These are phyloP conservation scores for Pinus taeda DNA, from an alignment of 75 land plant species.

Conservation along the genomic window DNA sequence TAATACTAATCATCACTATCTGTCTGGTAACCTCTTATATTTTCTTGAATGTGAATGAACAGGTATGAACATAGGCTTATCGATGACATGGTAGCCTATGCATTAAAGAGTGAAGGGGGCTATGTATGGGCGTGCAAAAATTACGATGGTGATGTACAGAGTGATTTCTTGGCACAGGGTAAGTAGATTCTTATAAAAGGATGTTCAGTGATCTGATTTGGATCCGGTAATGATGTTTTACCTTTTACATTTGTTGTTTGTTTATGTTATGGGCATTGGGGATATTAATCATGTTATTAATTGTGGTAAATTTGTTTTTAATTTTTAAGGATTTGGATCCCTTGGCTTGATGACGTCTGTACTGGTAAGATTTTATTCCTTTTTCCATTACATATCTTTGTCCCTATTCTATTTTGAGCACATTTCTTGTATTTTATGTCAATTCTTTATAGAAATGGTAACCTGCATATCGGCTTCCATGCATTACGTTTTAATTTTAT, in stretches of 20 bases:
- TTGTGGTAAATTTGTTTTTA: conserved; percentile 1
- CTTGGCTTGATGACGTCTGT: conserved; percentile 98
- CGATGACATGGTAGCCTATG: conserved; percentile 99
- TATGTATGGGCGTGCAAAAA: conserved; percentile 99
- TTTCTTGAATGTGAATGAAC: conserved; percentile 1
- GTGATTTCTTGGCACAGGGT: conserved; percentile 99
- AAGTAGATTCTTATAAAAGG: not conserved
- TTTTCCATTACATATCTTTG: not conserved
- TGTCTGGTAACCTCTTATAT: not conserved
- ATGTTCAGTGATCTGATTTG: not conserved
- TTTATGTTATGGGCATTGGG: not conserved
- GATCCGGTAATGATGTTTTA: not conserved
- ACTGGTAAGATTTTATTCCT: conserved; percentile 42
- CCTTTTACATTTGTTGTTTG: not conserved
- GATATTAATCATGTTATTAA: not conserved
- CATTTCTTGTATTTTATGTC: not conserved
- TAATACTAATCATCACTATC: not conserved
- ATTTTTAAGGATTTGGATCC: conserved; percentile 90
- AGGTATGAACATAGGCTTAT: conserved; percentile 99
- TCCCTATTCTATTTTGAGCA: not conserved
- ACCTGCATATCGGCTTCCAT: not conserved
- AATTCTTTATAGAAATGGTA: not conserved
- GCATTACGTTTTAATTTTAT: not conserved
- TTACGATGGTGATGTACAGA: conserved; percentile 99
- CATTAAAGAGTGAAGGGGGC: conserved; percentile 92